Percentiles rank a stretch among this genome's conserved stretches.
These are phyloP conservation scores for Acanthamoeba castellanii DNA, from an alignment of 208 protist genomes.

Conservation along the genomic window DNA sequence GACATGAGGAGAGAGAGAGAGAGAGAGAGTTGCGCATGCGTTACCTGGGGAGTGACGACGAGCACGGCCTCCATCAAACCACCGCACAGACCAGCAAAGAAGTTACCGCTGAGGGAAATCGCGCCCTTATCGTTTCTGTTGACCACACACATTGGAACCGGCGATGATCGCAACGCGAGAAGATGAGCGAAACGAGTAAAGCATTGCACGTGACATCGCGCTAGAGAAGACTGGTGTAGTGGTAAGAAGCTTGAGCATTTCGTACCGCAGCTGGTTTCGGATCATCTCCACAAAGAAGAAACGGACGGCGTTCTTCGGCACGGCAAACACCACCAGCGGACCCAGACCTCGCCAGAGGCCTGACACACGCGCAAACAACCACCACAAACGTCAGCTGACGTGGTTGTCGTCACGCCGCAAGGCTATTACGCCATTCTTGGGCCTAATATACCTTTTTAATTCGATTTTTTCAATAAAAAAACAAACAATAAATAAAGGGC, in stretches of 20 bases:
- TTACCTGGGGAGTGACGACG: conserved; percentile 52
- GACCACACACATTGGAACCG: too few relatives aligned
- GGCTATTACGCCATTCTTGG: too few relatives aligned
- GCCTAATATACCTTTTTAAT: too few relatives aligned
- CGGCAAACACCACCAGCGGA: conserved; percentile 22
- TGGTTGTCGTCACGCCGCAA: too few relatives aligned
- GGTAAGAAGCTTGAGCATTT: too few relatives aligned
- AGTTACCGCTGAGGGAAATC: background rate
- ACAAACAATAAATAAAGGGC: too few relatives aligned
- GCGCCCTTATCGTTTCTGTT: conserved; percentile 6
- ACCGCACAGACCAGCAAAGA: conserved; percentile 47
- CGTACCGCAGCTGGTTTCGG: background rate
- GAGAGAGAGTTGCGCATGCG: too few relatives aligned
- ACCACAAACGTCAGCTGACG: background rate
- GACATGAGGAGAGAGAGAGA: conserved; percentile 14
- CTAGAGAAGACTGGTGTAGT: background rate
- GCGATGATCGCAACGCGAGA: background rate
- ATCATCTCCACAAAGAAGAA: conserved; percentile 32
- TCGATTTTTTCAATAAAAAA: too few relatives aligned
- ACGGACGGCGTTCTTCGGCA: conserved; percentile 32
- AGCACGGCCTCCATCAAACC: conserved; percentile 74
- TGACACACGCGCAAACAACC: background rate
- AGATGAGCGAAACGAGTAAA: too few relatives aligned
- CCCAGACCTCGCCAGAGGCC: background rate
- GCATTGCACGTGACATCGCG: background rate